Evolutionary conservation across 805 yeast species (phyloP), one percentile per base, ranked within the genome.

Genomic region (Candida alai): DNA sequence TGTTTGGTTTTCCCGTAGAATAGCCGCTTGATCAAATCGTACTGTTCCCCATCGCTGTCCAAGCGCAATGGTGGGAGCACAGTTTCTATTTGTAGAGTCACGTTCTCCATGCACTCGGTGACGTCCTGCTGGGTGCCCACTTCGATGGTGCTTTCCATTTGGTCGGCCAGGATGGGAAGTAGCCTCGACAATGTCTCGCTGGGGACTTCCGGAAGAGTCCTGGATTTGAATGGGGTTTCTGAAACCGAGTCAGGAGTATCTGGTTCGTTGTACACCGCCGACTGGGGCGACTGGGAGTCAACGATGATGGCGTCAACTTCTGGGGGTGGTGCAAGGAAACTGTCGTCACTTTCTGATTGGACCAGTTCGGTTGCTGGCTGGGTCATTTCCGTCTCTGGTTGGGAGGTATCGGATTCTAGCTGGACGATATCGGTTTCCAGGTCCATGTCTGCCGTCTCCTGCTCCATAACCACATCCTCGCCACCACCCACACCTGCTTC

Each of bases 51-150:
- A 47, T 88, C 71, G 4, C 54, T 57, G 32, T 84, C 94, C 30
- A 81, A 51, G 1, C 57, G 56, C 11, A 67, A 68, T 0, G 96
- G 94, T 32, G 73, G 78, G 37, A 84, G 69, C 0, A 96, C 94
- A 17, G 95, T 85, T 53, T 90, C 97, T 23, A 93, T 64, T 55
- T 90, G 97, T 43, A 82, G 84, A 10, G 89, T 68, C 6, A 93
- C 97, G 55, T 93, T 93, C 36, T 89, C 95, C 50, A 90, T 88
- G 57, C 97, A 90, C 54, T 93, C 98, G 0, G 97, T 88, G 13
- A 93, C 97, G 64, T 93, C 98, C 56, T 93, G 98, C 54, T 93
- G 98, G 44, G 95, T 70, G 2, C 96, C 95, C 50, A 80, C 68
- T 51, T 85, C 89, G 34, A 81, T 66, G 0, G 93, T 80, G 47